Percentiles rank a stretch among this genome's conserved stretches.
Conservation (phyloP, 2,329 filamentous ascomycete species). For the Claviceps monticola region DNA sequence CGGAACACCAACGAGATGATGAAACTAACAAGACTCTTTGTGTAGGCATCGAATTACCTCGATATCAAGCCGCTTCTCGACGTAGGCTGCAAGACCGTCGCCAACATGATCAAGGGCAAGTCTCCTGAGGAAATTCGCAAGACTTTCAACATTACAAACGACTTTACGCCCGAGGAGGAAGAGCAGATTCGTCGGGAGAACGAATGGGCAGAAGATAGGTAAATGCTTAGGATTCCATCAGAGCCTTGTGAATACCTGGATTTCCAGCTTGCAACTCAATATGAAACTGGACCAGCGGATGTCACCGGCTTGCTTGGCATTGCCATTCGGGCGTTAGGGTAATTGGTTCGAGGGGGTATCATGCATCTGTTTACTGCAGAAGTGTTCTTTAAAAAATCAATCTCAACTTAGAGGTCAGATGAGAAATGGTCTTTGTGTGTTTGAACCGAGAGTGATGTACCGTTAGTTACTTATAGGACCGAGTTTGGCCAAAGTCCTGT, state of each 20-base stretch:
- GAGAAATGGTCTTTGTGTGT: neutral
- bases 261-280: neutral
- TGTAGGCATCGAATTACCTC: conserved; percentile 87
- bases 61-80: conserved; percentile 98
- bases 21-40: neutral
- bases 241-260: neutral
- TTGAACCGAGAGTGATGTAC: neutral
- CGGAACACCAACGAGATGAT: neutral
- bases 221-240: conserved; percentile 16
- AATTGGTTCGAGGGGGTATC: conserved; percentile 6
- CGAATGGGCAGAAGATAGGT: conserved; percentile 80
- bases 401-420: neutral
- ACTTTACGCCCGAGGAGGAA: conserved; percentile 97
- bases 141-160: conserved; percentile 99
- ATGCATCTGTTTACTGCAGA: conserved; percentile 4
- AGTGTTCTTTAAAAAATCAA: neutral
- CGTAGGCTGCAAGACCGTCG: conserved; percentile 91
- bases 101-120: conserved; percentile 99
- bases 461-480: neutral
- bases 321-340: conserved; percentile 11
- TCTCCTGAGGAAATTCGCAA: conserved; percentile 98
- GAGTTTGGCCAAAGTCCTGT: neutral
- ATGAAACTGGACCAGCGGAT: neutral
- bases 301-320: neutral
- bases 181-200: conserved; percentile 92